Evolutionary conservation across 106 monocot genomes (phyloP).

Genomic region (Acorus calamus): DNA sequence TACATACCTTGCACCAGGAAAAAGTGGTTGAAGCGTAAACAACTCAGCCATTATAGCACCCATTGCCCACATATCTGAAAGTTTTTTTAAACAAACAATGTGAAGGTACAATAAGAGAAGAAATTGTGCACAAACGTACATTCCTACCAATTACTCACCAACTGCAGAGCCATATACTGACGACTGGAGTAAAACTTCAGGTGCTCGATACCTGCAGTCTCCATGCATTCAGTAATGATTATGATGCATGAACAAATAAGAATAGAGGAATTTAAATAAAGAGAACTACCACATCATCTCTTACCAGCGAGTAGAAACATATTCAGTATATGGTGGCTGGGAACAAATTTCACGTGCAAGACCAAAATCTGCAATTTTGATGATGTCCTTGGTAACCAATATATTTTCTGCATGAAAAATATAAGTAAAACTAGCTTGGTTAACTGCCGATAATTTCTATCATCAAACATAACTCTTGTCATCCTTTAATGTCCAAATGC

Average conservation of each 20-base stretch:
- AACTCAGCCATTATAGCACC: constrained; percentile 98
- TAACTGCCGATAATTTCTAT: too few species aligned
- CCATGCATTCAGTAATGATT: background rate
- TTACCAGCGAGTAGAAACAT: constrained; percentile 95
- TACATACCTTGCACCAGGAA: constrained; percentile 83
- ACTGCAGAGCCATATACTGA: constrained; percentile 58
- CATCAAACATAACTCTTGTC: too few species aligned
- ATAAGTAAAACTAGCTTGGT: background rate
- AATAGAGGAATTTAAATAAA: background rate
- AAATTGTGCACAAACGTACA: too few species aligned
- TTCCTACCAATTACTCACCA: constrained; percentile 42
- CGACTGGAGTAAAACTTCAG: constrained; percentile 72
- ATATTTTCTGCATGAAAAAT: constrained; percentile 56
- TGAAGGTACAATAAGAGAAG: too few species aligned
- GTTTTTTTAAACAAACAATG: too few species aligned
- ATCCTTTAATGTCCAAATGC: too few species aligned
- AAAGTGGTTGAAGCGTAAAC: constrained; percentile 87
- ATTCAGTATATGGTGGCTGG: constrained; percentile 90
- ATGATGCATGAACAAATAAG: background rate
- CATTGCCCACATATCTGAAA: constrained; percentile 98
- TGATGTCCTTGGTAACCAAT: constrained; percentile 61
- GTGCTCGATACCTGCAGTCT: constrained; percentile 69
- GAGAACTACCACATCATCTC: constrained; percentile 5
- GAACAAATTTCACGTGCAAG: constrained; percentile 91
- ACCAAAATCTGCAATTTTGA: constrained; percentile 95